A percentile compares a stretch with the other conserved stretches of the same genome.
Conservation (phyloP, 495 filamentous ascomycete species). For the Lepidopterella palustris region DNA sequence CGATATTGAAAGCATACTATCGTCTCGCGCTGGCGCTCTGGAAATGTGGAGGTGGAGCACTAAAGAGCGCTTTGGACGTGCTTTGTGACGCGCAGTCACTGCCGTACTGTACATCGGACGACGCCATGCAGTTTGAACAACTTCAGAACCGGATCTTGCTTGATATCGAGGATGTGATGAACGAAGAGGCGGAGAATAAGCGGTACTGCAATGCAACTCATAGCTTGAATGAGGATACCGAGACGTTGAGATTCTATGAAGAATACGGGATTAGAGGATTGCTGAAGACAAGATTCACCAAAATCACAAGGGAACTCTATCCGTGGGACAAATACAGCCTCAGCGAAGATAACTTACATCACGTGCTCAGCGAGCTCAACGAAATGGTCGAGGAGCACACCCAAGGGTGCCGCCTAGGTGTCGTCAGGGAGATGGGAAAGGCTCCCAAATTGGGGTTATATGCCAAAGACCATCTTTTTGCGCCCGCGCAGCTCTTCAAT, state of each 20-base stretch:
- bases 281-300: slow-evolving; percentile 15
- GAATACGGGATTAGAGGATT: slow-evolving; percentile 2
- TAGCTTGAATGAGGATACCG: neutral
- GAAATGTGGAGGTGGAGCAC: slow-evolving; percentile 32
- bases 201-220: neutral
- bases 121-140: slow-evolving; percentile 5
- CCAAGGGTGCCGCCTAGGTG: neutral
- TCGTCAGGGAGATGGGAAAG: neutral
- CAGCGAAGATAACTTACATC: neutral
- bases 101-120: neutral
- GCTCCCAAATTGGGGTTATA: neutral
- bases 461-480: neutral
- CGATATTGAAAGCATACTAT: slow-evolving; percentile 20
- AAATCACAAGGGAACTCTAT: slow-evolving; percentile 21
- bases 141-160: slow-evolving; percentile 11
- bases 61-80: slow-evolving; percentile 24
- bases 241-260: neutral
- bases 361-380: neutral
- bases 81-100: slow-evolving; percentile 6
- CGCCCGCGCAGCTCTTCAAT: neutral
- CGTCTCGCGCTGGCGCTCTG: slow-evolving; percentile 28
- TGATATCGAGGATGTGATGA: slow-evolving; percentile 3
- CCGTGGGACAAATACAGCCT: slow-evolving; percentile 20
- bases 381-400: neutral
- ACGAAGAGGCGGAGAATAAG: slow-evolving; percentile 2